phyloP scores from a whole-genome alignment of 768 basidiomycete genomes.

The Kwoniella newhampshirensis region DNA sequence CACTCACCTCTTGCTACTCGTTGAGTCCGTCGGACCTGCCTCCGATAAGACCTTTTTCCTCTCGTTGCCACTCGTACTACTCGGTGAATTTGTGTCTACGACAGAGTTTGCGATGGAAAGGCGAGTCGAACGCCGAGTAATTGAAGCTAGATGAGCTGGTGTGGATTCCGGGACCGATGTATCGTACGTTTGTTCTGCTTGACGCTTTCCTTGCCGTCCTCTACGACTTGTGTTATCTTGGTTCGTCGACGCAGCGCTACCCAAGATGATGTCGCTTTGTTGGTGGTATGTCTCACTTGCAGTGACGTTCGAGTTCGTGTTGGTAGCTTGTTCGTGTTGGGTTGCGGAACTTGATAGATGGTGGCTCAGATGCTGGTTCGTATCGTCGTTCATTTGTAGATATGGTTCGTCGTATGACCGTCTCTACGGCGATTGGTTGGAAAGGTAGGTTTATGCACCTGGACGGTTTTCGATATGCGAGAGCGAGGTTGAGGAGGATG shows the following conservation, averaged over 20 bases:
- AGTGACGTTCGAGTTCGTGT: constrained; percentile 1
- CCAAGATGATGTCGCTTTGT: background rate
- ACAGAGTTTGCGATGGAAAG: constrained; percentile 14
- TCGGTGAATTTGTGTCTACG: constrained; percentile 1
- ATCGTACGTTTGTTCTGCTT: background rate
- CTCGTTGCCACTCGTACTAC: constrained; percentile 25
- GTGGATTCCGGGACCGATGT: background rate
- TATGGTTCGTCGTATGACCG: too few species aligned
- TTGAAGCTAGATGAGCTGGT: background rate
- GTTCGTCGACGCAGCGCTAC: too few species aligned
- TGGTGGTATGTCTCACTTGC: background rate
- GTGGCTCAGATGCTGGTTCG: constrained; percentile 23
- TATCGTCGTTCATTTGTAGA: constrained; percentile 19
- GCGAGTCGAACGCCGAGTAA: constrained; percentile 31
- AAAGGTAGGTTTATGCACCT: too few species aligned
- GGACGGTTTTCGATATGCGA: too few species aligned
- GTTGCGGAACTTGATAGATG: constrained; percentile 11
- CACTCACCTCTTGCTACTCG: constrained; percentile 27
- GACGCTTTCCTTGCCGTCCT: constrained; percentile 9
- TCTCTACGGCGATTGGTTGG: too few species aligned
- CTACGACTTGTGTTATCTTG: constrained; percentile 2
- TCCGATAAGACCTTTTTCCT: constrained; percentile 31
- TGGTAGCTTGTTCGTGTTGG: constrained; percentile 5
- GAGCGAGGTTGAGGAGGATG: background rate
- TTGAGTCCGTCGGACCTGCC: constrained; percentile 1